Conservation (phyloP, 192 early-diverging fungal species). For the Rhizoclosmatium globosum region DNA sequence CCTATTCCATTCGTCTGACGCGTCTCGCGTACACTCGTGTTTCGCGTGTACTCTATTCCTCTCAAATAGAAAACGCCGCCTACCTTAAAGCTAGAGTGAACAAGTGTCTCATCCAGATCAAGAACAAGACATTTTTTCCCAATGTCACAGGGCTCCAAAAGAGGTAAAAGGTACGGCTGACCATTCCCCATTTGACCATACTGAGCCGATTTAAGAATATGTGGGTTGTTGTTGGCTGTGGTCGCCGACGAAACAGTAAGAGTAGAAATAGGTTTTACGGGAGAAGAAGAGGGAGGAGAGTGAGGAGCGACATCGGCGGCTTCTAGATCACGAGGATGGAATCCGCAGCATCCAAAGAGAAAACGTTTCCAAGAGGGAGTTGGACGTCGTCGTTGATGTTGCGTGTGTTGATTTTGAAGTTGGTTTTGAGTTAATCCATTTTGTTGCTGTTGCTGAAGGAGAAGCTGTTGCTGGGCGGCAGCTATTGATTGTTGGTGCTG, state of each 20-base stretch:
- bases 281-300: no score
- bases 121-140: slow-evolving; percentile 93
- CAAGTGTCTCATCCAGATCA: slow-evolving; percentile 97
- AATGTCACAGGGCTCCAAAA: slow-evolving; percentile 70
- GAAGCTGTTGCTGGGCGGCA: not conserved
- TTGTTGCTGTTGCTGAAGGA: not conserved
- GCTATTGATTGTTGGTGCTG: slow-evolving; percentile 11
- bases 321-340: not conserved
- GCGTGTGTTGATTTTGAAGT: not conserved
- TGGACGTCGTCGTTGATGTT: not conserved
- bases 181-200: slow-evolving; percentile 18
- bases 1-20: no score
- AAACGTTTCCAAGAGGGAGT: slow-evolving; percentile 2
- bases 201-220: slow-evolving; percentile 5
- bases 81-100: slow-evolving; percentile 94
- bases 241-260: no score
- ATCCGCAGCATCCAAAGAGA: slow-evolving; percentile 19
- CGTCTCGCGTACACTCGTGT: no score
- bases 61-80: no score
- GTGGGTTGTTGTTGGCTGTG: not conserved
- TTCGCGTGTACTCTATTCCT: no score
- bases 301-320: not conserved
- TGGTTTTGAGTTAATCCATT: not conserved
- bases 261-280: no score
- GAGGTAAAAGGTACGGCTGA: slow-evolving; percentile 62